phyloP scores from a whole-genome alignment of 805 yeast genomes.

The Schwanniomyces yamadae region DNA sequence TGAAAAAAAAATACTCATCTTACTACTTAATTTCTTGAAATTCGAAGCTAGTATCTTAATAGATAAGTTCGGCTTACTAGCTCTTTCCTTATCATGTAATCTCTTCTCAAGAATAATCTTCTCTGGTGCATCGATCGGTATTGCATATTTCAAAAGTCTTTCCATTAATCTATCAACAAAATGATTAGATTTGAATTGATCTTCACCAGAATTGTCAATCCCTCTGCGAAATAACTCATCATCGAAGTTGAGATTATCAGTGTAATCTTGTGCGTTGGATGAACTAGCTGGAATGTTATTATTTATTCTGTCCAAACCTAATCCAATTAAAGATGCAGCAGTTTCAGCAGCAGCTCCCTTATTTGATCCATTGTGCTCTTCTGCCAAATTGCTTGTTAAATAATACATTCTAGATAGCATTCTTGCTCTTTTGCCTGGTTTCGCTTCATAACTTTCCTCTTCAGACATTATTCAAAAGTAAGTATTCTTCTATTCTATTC shows the following conservation, averaged over 20 bases:
- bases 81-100: constrained; percentile 44
- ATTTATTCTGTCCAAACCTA: constrained; percentile 30
- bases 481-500: no score
- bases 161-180: constrained; percentile 61
- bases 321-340: constrained; percentile 33
- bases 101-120: constrained; percentile 42
- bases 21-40: constrained; percentile 53
- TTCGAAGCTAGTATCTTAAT: constrained; percentile 55
- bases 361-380: constrained; percentile 21
- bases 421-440: constrained; percentile 11
- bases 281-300: neutral
- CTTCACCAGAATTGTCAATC: constrained; percentile 2
- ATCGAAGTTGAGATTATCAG: constrained; percentile 4
- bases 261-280: neutral
- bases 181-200: constrained; percentile 30
- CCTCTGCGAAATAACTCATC: neutral
- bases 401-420: constrained; percentile 21
- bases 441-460: no score
- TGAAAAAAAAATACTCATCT: constrained; percentile 56
- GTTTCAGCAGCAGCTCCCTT: constrained; percentile 38
- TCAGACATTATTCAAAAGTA: no score
- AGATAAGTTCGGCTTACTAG: constrained; percentile 53
- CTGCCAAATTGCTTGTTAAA: constrained; percentile 26
- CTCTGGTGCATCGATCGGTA: constrained; percentile 51
- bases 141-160: constrained; percentile 47